Conservation (phyloP, 139 green algal species). For the Coelastrella sp. region DNA sequence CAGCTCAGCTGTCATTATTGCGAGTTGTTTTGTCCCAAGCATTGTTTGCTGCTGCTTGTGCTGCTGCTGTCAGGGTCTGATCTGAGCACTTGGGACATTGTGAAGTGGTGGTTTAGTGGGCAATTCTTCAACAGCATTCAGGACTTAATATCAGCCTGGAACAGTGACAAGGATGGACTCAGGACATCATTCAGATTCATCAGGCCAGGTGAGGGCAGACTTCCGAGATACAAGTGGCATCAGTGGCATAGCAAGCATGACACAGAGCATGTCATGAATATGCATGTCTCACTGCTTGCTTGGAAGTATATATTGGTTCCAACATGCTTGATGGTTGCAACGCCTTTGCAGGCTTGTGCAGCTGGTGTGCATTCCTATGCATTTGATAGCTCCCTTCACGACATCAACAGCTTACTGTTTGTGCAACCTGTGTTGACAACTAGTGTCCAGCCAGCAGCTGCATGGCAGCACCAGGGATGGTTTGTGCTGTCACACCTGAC, state of each 20-base stretch:
- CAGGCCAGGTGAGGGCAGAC: neutral
- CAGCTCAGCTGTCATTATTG: no score
- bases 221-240: no score
- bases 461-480: no score
- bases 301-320: conserved; percentile 30
- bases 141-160: conserved; percentile 34
- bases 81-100: conserved; percentile 9
- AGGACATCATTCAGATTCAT: conserved; percentile 1
- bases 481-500: no score
- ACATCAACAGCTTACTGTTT: no score
- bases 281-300: no score
- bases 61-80: neutral
- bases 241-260: no score
- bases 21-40: no score
- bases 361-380: neutral
- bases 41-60: neutral
- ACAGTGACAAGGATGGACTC: conserved; percentile 3
- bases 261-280: no score
- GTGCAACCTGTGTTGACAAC: no score
- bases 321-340: no score
- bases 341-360: no score
- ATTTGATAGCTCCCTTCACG: neutral
- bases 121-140: conserved; percentile 26
- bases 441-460: neutral
- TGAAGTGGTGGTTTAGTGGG: conserved; percentile 38